Conservation (phyloP, 2,329 filamentous ascomycete genomes). For the Bertia moriformis region DNA sequence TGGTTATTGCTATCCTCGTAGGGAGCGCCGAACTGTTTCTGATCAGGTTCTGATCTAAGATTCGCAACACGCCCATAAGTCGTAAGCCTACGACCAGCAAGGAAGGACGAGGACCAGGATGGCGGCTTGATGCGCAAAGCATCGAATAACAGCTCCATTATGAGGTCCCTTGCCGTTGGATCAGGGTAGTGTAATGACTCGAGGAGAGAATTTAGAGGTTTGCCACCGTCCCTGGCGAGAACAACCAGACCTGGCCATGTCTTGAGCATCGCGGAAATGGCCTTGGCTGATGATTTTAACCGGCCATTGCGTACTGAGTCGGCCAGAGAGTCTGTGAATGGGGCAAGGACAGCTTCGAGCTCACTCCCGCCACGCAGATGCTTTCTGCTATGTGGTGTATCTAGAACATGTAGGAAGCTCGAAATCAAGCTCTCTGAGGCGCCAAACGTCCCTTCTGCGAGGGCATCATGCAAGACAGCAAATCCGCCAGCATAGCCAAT, state of each 20-base stretch:
- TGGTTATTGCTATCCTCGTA: constrained; percentile 65
- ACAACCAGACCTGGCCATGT: constrained; percentile 88
- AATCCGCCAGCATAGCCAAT: constrained; percentile 75
- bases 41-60: constrained; percentile 46
- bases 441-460: constrained; percentile 81
- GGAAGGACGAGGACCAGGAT: constrained; percentile 87
- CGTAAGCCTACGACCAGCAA: constrained; percentile 80
- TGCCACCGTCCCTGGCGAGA: constrained; percentile 75
- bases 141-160: constrained; percentile 74
- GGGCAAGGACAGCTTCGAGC: constrained; percentile 75
- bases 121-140: constrained; percentile 78
- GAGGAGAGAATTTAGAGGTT: constrained; percentile 67
- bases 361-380: constrained; percentile 81
- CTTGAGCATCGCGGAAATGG: constrained; percentile 80
- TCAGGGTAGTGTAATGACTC: constrained; percentile 46
- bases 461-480: constrained; percentile 73
- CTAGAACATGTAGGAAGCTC: constrained; percentile 79
- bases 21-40: constrained; percentile 35
- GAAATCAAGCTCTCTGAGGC: constrained; percentile 78
- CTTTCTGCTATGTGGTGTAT: constrained; percentile 65
- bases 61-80: constrained; percentile 92
- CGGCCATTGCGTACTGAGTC: constrained; percentile 33
- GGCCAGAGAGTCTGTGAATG: constrained; percentile 71
- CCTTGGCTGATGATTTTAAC: constrained; percentile 75
- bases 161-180: constrained; percentile 49